Evolutionary conservation across 169 alveolate genomes (phyloP), one percentile per base, ranked within the genome.

Genomic region (Eimeria brunetti): DNA sequence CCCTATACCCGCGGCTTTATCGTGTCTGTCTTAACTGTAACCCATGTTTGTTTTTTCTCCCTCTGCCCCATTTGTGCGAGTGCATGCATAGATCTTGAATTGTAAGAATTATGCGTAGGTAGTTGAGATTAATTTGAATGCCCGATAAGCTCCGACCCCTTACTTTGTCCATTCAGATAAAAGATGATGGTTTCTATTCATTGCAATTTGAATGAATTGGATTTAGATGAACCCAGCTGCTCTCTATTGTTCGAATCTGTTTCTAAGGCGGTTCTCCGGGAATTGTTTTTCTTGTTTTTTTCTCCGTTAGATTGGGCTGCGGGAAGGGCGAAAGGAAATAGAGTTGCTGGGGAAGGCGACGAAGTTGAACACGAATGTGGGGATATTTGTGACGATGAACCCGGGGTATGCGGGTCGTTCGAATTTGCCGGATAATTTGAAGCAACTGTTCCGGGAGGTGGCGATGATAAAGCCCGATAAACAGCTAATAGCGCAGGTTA

Each of bases 321-420:
- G 95, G 27, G 95, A 93, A 58, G 93, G 94, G 0, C 88, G 84
- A 85, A 51, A 64, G 89, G 83, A 84, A 53, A 94, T 95, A 11
- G 93, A 92, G 36, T 69, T 95, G 95, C 81, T 96, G 51, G 94
- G 89, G 73, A 92, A 95, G 91, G 97, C 97, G n/a, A 97, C 98
- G 85, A 97, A 98, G 73, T 99, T 99, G 60, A 98, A 98, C 92
- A 98, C 97, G 96, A 97, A 98, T 94, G 98, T 99, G 14, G 99
- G 99, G 4, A 98, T 99, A 84, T 99, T 98, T 96, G 99, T 99
- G 51, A 99, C 99, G 53, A 94, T 99, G 98, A 99, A 99, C 92
- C 99, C 99, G 1, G 99, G 99, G n/a, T 99, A 99, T 95, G 98
- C 99, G 49, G 99, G 99, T 18, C 97, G 99, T 91, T 98, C 99